Conservation (phyloP, 2,329 filamentous ascomycete species). For the Fusarium nanum region DNA sequence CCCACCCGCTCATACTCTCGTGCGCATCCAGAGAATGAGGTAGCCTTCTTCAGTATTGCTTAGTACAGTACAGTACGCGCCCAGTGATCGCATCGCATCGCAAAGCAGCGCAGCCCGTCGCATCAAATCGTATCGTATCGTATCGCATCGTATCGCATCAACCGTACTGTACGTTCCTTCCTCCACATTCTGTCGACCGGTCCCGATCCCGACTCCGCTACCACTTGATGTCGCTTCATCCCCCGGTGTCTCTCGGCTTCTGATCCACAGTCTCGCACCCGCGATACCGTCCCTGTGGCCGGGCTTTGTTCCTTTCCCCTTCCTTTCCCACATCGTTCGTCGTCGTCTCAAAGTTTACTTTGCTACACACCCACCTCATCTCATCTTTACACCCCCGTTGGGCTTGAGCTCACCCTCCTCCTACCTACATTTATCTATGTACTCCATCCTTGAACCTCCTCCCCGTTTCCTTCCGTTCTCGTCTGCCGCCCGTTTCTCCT, state of each 20-base stretch:
- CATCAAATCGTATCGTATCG: not conserved
- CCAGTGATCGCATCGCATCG: constrained; percentile 15
- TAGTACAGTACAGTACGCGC: constrained; percentile 18
- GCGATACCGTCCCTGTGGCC: constrained; percentile 32
- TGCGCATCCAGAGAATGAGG: constrained; percentile 33
- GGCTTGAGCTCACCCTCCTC: constrained; percentile 33
- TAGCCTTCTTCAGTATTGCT: constrained; percentile 19
- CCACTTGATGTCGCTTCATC: constrained; percentile 26
- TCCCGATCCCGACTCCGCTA: constrained; percentile 38
- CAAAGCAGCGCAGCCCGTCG: not conserved
- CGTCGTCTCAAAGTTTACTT: constrained; percentile 41
- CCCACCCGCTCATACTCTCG: constrained; percentile 15
- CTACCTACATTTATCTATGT: constrained; percentile 29
- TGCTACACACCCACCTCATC: constrained; percentile 32
- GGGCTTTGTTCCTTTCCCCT: constrained; percentile 27
- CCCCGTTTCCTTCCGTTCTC: constrained; percentile 36
- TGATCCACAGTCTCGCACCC: constrained; percentile 39
- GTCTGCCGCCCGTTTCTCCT: constrained; percentile 23
- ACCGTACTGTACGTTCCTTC: constrained; percentile 16
- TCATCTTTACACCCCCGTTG: constrained; percentile 28
- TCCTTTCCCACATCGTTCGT: constrained; percentile 17
- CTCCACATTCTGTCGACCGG: constrained; percentile 23
- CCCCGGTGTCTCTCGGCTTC: constrained; percentile 36
- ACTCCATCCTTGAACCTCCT: constrained; percentile 37
- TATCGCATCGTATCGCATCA: constrained; percentile 4